These are phyloP conservation scores for Vaccinium darrowii DNA, from an alignment of 148 eudicot genomes.

Conservation along the genomic window DNA sequence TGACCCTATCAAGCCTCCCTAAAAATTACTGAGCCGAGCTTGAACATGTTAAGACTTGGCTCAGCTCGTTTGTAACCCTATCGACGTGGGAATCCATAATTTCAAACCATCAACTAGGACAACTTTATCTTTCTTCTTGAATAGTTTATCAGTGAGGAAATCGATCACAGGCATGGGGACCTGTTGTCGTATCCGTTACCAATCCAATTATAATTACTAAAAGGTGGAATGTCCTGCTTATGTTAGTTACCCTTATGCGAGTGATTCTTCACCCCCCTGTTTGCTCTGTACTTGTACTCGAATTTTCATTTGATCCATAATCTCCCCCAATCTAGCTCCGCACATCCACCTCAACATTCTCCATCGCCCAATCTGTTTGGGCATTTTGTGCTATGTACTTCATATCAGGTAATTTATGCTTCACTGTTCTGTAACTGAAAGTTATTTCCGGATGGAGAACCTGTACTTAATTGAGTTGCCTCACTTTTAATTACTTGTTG, in stretches of 20 bases:
- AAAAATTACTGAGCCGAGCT: no score
- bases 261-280: background rate
- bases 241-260: background rate
- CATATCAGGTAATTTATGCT: background rate
- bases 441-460: background rate
- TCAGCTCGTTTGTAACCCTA: no score
- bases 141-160: background rate
- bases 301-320: background rate
- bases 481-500: background rate
- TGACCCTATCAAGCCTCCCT: no score
- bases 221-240: background rate
- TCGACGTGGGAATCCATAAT: no score
- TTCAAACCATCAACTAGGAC: background rate
- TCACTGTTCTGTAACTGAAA: background rate
- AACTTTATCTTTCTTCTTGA: background rate
- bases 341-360: background rate
- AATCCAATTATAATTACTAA: background rate
- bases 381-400: background rate
- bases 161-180: background rate
- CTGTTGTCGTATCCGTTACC: background rate
- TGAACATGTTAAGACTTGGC: no score
- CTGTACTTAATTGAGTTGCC: background rate
- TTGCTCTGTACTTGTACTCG: background rate
- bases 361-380: no score
- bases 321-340: background rate